Conservation (phyloP, 768 basidiomycete species). For the Infundibulicybe gibba region DNA sequence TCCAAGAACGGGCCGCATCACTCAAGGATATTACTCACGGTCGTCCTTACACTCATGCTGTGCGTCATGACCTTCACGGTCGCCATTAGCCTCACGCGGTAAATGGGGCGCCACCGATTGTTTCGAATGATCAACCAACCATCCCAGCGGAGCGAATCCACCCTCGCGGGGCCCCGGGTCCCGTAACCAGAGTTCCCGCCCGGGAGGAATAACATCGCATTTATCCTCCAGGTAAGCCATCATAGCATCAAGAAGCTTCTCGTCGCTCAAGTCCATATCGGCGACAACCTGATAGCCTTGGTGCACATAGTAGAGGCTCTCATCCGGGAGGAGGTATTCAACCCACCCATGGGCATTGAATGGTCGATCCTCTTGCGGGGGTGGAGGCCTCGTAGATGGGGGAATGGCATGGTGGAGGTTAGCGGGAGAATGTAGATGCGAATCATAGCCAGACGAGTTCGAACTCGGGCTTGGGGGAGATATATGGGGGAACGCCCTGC, state of each 20-base stretch:
- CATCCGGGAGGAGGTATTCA: constrained; percentile 74
- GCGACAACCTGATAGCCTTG: constrained; percentile 57
- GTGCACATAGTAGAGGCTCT: constrained; percentile 67
- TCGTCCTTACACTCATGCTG: too few species aligned
- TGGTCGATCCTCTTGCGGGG: too few species aligned
- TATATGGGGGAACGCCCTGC: too few species aligned
- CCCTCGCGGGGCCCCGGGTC: constrained; percentile 26
- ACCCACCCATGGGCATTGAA: constrained; percentile 66
- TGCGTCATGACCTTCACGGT: too few species aligned
- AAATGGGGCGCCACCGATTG: constrained; percentile 38
- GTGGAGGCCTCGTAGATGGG: too few species aligned
- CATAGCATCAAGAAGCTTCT: constrained; percentile 46
- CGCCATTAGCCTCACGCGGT: constrained; percentile 16
- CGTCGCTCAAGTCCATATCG: constrained; percentile 63
- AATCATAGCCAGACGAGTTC: too few species aligned
- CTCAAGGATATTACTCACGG: too few species aligned
- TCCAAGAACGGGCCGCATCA: too few species aligned
- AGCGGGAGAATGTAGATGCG: too few species aligned
- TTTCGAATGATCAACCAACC: constrained; percentile 67
- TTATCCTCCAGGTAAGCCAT: constrained; percentile 39
- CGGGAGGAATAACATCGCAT: constrained; percentile 22
- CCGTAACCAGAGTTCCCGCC: constrained; percentile 61
- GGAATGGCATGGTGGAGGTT: too few species aligned
- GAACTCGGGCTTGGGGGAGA: too few species aligned
- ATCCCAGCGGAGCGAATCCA: constrained; percentile 33